Percentiles rank a stretch among this genome's conserved stretches.
These are phyloP conservation scores for Alternaria arbusti DNA, from an alignment of 2,329 filamentous ascomycete species.

Conservation along the genomic window DNA sequence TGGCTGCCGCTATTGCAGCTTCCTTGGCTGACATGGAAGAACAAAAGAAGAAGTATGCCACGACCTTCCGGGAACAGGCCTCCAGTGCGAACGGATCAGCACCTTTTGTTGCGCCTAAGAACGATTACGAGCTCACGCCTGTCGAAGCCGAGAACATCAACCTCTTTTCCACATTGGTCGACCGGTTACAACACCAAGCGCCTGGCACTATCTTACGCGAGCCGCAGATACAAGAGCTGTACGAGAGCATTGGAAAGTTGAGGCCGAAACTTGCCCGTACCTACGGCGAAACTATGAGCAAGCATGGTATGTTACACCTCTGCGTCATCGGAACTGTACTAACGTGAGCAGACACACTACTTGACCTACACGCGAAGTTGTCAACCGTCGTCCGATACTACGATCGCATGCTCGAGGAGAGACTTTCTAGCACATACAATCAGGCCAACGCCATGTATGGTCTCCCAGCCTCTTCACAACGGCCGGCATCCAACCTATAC, in stretches of 20 bases:
- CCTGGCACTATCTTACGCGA: slow-evolving; percentile 95
- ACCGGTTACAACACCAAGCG: slow-evolving; percentile 91
- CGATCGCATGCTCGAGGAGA: slow-evolving; percentile 96
- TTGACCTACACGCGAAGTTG: slow-evolving; percentile 93
- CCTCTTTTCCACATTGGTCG: slow-evolving; percentile 90
- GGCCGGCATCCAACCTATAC: slow-evolving; percentile 68
- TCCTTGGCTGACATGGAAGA: slow-evolving; percentile 97
- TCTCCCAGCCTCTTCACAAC: slow-evolving; percentile 42
- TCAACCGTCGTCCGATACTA: slow-evolving; percentile 97
- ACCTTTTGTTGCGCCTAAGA: slow-evolving; percentile 71
- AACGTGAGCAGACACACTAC: slow-evolving; percentile 73
- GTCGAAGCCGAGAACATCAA: slow-evolving; percentile 98
- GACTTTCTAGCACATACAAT: slow-evolving; percentile 88
- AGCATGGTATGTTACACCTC: slow-evolving; percentile 73
- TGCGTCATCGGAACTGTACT: slow-evolving; percentile 28
- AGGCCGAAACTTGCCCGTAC: slow-evolving; percentile 93
- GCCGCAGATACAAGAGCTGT: slow-evolving; percentile 96
- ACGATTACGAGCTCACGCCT: slow-evolving; percentile 90
- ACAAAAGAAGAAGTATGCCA: slow-evolving; percentile 90
- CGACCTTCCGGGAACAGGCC: slow-evolving; percentile 80
- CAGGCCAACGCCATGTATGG: slow-evolving; percentile 65
- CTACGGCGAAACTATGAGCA: slow-evolving; percentile 99
- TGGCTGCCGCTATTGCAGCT: slow-evolving; percentile 94
- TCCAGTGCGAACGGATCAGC: slow-evolving; percentile 57
- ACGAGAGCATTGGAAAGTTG: slow-evolving; percentile 93